phyloP scores from a whole-genome alignment of 352 stramenopile species.

The Globisporangium barbulae region DNA sequence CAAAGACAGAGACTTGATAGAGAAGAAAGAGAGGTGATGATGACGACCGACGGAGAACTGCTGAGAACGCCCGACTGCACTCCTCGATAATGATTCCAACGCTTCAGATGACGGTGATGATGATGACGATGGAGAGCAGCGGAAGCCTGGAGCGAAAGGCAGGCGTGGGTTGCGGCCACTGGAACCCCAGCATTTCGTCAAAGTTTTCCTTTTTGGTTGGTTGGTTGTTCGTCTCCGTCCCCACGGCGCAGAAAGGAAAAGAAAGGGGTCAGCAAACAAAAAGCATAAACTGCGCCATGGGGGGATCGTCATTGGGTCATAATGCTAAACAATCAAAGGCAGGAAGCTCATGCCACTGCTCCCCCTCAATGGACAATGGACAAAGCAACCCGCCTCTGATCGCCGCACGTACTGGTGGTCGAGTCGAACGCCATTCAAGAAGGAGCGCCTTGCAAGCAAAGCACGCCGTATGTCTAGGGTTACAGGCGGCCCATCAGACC shows the following conservation, averaged over 20 bases:
- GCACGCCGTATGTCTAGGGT: constrained; percentile 12
- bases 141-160: constrained; percentile 21
- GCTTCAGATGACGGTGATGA: background rate
- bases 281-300: constrained; percentile 11
- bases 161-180: constrained; percentile 26
- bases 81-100: background rate
- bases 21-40: background rate
- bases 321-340: background rate
- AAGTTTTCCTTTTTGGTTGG: constrained; percentile 38
- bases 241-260: constrained; percentile 39
- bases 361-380: background rate
- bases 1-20: background rate
- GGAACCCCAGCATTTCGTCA: constrained; percentile 68
- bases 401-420: background rate
- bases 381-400: background rate
- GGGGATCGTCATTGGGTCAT: constrained; percentile 3
- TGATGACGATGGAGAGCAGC: background rate
- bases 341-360: constrained; percentile 2
- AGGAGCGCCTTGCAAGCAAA: background rate
- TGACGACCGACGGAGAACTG: background rate
- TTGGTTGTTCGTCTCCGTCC: background rate
- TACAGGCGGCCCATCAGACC: constrained; percentile 14
- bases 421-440: background rate
- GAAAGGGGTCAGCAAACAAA: constrained; percentile 76
- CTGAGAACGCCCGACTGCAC: background rate